These are phyloP conservation scores for Jimgerdemannia lactiflua DNA, from an alignment of 192 early-diverging fungal species.

Conservation along the genomic window DNA sequence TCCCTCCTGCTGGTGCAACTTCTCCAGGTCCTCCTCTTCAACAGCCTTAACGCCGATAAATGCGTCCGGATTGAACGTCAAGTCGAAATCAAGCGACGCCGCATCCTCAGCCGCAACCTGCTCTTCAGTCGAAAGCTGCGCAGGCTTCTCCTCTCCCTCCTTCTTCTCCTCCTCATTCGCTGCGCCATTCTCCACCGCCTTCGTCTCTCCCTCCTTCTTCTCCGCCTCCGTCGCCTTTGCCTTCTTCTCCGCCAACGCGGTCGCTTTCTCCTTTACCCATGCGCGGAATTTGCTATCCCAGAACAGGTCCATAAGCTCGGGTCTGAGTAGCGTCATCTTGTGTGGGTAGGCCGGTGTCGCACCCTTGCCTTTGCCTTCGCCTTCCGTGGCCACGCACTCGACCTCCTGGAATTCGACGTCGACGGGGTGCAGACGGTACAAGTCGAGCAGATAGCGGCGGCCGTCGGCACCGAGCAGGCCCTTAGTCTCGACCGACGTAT, in stretches of 20 bases:
- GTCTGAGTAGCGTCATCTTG: conserved; percentile 77
- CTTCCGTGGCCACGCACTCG: conserved; percentile 49
- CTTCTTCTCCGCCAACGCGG: conserved; percentile 37
- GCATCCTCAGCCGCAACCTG: neutral
- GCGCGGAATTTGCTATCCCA: conserved; percentile 76
- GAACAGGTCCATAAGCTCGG: conserved; percentile 82
- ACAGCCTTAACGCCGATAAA: conserved; percentile 51
- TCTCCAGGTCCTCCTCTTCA: conserved; percentile 18
- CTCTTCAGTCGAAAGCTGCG: neutral
- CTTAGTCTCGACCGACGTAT: conserved; percentile 88
- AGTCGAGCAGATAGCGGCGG: conserved; percentile 89
- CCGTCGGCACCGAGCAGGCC: conserved; percentile 91
- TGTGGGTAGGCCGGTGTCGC: conserved; percentile 77
- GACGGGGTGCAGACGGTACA: conserved; percentile 88
- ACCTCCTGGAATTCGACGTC: conserved; percentile 87
- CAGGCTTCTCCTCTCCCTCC: conserved; percentile 6
- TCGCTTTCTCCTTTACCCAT: conserved; percentile 55
- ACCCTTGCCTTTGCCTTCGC: conserved; percentile 16
- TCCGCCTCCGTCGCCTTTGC: conserved; percentile 13
- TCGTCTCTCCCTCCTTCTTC: conserved; percentile 14
- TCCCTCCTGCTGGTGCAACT: conserved; percentile 46
- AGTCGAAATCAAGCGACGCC: conserved; percentile 26
- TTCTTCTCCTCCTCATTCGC: conserved; percentile 20
- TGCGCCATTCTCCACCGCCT: conserved; percentile 27
- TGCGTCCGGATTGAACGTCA: conserved; percentile 59